These are phyloP conservation scores for cucumber (Cucumis sativus) DNA, from an alignment of 306 rosid genomes.

Conservation along the genomic window Cucumber_9930_V3 NC_026660.2:30030001-30030500, in stretches of 20 bases:
- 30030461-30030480: slow-evolving; percentile 94
- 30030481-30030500: slow-evolving; percentile 95
- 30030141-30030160: slow-evolving; percentile 97
- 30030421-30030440: slow-evolving; percentile 97
- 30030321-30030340: slow-evolving; percentile 92
- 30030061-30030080: not conserved
- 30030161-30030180: slow-evolving; percentile 48
- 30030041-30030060: not conserved
- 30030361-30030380: slow-evolving; percentile 95
- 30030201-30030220: slow-evolving; percentile 92
- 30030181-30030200: slow-evolving; percentile 89
- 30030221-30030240: slow-evolving; percentile 91
- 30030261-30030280: slow-evolving; percentile 11
- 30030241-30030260: slow-evolving; percentile 65
- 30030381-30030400: slow-evolving; percentile 91
- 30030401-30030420: slow-evolving; percentile 98
- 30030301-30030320: not conserved
- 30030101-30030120: slow-evolving; percentile 55
- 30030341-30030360: slow-evolving; percentile 89
- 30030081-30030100: slow-evolving; percentile 11
- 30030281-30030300: not conserved
- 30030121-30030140: slow-evolving; percentile 96
- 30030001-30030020: not conserved
- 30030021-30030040: not conserved
- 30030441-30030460: slow-evolving; percentile 83